Evolutionary conservation across 768 basidiomycete genomes (phyloP), one percentile per base, ranked within the genome.

Genomic region (Kwoniella mangroviensis): DNA sequence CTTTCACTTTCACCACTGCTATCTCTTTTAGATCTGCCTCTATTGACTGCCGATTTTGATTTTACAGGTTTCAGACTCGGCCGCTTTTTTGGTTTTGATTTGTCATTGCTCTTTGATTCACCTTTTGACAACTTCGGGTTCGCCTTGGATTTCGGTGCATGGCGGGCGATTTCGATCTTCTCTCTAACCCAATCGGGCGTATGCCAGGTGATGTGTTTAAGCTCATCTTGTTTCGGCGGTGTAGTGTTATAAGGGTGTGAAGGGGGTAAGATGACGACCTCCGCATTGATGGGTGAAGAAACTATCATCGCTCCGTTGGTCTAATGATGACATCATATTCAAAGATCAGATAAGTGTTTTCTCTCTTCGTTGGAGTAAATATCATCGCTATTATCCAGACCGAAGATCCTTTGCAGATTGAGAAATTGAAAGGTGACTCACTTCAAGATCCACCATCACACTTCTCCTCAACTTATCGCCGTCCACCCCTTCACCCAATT

Each of bases 361-460:
- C 34, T 34, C 34, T 34, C 34, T 34, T 34, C 34, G 34, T 34
- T 34, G 6, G 34, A 34, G 34, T 34, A 34, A 7, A 34, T 34
- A 34, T 34, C 34, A 34, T 34, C 34, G 34, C 34, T 34, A 34
- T 34, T 7, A 34, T 34, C 34, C 34, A 34, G 34, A 34, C 34
- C 34, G 34, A 34, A 3, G 34, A 34, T 34, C 34, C 34, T 34
- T 34, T 1, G 21, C n/a, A 13, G 59, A 54, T 15, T 52, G 26
- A 55, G 26, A 57, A 34, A 57, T 40, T 15, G 42, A 64, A 28
- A n/a, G 41, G 21, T 15, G 11, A 52, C 68, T 45, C 53, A 69
- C 68, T 54, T 69, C 68, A 24, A 69, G 63, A 60, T 55, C 49
- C n/a, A 34, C 22, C 68, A 69, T 69, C 2, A 69, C 26, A 5